A percentile compares a stretch with the other conserved stretches of the same genome.
These are phyloP conservation scores for Sequoia sempervirens DNA, from an alignment of 75 land plant species.

Conservation along the genomic window DNA sequence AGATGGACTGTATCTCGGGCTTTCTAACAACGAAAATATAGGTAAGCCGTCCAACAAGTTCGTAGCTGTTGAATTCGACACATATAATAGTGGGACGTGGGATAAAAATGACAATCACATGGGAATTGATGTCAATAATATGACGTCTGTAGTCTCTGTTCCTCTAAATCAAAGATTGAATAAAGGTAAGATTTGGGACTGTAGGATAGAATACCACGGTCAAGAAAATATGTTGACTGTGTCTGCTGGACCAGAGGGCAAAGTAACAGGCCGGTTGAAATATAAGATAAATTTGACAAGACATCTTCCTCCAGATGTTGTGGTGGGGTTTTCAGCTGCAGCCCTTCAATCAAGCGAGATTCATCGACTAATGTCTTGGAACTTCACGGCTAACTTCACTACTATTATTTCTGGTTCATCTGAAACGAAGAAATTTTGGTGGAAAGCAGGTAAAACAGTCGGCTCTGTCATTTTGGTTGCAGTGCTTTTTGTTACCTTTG, in stretches of 20 bases:
- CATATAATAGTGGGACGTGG: neutral
- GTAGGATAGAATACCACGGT: neutral
- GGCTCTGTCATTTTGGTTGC: too few species aligned
- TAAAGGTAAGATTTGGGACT: neutral
- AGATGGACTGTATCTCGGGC: constrained; percentile 2
- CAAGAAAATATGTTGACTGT: neutral
- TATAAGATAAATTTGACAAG: too few species aligned
- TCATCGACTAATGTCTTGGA: too few species aligned
- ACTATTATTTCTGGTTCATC: too few species aligned
- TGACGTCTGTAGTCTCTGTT: too few species aligned
- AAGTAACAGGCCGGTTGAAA: too few species aligned
- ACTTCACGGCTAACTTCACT: too few species aligned
- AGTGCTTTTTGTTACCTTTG: too few species aligned
- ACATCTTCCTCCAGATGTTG: neutral
- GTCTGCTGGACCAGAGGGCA: neutral
- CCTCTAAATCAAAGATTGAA: neutral
- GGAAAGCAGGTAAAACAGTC: too few species aligned
- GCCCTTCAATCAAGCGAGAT: neutral
- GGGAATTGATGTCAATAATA: constrained; percentile 10
- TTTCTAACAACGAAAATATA: neutral
- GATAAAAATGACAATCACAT: constrained; percentile 14
- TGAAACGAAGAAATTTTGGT: too few species aligned
- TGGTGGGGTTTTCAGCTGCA: neutral
- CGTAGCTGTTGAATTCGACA: constrained; percentile 21
- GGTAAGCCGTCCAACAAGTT: neutral